Percentiles rank a stretch among this genome's conserved stretches.
These are phyloP conservation scores for Pluteus cervinus DNA, from an alignment of 768 basidiomycete species.

Conservation along the genomic window DNA sequence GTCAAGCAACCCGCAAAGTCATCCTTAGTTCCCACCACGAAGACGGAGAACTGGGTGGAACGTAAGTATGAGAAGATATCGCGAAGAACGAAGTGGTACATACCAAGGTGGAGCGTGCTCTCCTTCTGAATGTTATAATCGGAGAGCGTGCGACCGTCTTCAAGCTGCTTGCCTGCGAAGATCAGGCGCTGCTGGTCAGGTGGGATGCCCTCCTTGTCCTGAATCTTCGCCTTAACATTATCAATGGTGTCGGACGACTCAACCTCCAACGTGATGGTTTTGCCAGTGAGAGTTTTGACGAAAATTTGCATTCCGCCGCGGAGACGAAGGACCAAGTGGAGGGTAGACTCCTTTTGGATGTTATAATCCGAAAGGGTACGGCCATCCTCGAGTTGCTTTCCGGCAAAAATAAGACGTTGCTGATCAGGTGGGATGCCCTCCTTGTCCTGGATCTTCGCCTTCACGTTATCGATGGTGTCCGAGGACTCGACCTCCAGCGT, in stretches of 20 bases:
- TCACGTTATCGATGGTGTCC: slow-evolving; percentile 72
- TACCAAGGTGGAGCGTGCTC: slow-evolving; percentile 56
- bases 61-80: slow-evolving; percentile 2
- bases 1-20: neutral
- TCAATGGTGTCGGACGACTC: slow-evolving; percentile 86
- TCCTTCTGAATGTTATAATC: slow-evolving; percentile 79
- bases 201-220: slow-evolving; percentile 86
- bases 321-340: slow-evolving; percentile 86
- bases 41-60: slow-evolving; percentile 56
- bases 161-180: slow-evolving; percentile 75
- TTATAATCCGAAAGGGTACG: slow-evolving; percentile 87
- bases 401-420: slow-evolving; percentile 94
- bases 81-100: slow-evolving; percentile 1
- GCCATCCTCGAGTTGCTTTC: slow-evolving; percentile 94
- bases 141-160: slow-evolving; percentile 72
- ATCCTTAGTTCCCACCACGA: slow-evolving; percentile 60
- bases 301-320: slow-evolving; percentile 88
- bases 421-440: slow-evolving; percentile 83
- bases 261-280: slow-evolving; percentile 89
- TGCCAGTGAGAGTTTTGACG: slow-evolving; percentile 79
- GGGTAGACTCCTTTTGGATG: slow-evolving; percentile 94
- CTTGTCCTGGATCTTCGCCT: slow-evolving; percentile 84
- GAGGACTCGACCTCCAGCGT: slow-evolving; percentile 80
- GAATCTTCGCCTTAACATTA: slow-evolving; percentile 88
- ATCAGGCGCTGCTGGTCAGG: slow-evolving; percentile 78